A percentile compares a stretch with the other conserved stretches of the same genome.
Evolutionary conservation across 2,329 filamentous ascomycete genomes (phyloP).

Genomic region (Gnomoniopsis smithogilvyi): DNA sequence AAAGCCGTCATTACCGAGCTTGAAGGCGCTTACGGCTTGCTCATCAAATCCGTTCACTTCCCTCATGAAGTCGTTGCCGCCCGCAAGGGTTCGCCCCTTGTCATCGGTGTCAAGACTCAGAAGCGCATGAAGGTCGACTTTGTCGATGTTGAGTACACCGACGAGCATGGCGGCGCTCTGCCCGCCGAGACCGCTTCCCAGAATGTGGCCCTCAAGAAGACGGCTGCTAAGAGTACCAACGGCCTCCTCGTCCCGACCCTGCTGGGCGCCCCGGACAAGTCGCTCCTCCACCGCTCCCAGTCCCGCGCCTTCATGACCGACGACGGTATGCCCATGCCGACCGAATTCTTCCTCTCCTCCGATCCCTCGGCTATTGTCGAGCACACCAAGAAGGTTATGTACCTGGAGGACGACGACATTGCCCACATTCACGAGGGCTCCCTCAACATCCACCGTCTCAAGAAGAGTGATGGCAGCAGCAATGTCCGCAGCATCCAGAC

Average conservation of each 20-base stretch:
- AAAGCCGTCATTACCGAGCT: slow-evolving; percentile 99
- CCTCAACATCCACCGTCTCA: slow-evolving; percentile 96
- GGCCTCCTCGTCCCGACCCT: slow-evolving; percentile 67
- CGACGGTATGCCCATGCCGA: slow-evolving; percentile 95
- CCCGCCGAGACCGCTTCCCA: slow-evolving; percentile 93
- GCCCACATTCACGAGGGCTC: slow-evolving; percentile 99
- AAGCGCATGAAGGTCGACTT: slow-evolving; percentile 99
- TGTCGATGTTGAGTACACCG: slow-evolving; percentile 95
- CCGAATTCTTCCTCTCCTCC: slow-evolving; percentile 98
- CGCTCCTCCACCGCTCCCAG: slow-evolving; percentile 94
- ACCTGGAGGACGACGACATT: slow-evolving; percentile 99
- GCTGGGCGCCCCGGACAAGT: slow-evolving; percentile 93
- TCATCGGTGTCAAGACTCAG: slow-evolving; percentile 93
- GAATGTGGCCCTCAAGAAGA: slow-evolving; percentile 95
- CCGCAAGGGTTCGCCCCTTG: slow-evolving; percentile 95
- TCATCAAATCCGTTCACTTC: slow-evolving; percentile 98
- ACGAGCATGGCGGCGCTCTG: slow-evolving; percentile 74
- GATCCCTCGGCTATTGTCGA: slow-evolving; percentile 98
- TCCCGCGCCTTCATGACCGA: slow-evolving; percentile 98
- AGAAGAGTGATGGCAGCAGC: slow-evolving; percentile 93
- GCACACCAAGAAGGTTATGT: slow-evolving; percentile 99
- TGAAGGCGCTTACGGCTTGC: slow-evolving; percentile 92
- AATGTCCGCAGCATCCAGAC: slow-evolving; percentile 99
- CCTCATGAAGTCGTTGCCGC: slow-evolving; percentile 97
- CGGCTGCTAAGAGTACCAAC: slow-evolving; percentile 69